Conservation (phyloP, 257 asterid genomes). For the Leonotis leonurus region DNA sequence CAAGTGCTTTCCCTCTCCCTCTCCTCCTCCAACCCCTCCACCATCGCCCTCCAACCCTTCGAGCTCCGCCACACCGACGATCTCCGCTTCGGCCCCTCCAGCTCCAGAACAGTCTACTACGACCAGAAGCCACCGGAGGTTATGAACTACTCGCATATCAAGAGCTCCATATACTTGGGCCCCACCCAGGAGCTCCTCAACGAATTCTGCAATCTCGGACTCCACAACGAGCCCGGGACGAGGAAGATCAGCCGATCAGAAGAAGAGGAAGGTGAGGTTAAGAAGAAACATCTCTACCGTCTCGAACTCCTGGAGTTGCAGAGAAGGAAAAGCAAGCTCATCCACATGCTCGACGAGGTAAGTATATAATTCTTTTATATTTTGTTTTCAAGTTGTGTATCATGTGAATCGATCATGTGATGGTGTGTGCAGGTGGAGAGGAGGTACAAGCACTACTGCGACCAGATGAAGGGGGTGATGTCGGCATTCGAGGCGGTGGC, state of each 20-base stretch:
- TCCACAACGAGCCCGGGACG: conserved; percentile 23
- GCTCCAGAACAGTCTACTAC: conserved; percentile 37
- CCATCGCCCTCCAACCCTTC: conserved; percentile 55
- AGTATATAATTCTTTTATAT: not conserved
- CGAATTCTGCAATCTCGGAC: conserved; percentile 68
- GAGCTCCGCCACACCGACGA: conserved; percentile 47
- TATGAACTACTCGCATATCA: conserved; percentile 32
- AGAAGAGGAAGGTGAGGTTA: conserved; percentile 28
- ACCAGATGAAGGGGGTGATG: conserved; percentile 69
- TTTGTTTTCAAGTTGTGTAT: no score
- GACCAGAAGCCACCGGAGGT: conserved; percentile 20
- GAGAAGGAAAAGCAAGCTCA: conserved; percentile 58
- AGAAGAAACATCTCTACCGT: conserved; percentile 44
- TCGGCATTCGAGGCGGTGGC: conserved; percentile 71
- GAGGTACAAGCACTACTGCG: conserved; percentile 82
- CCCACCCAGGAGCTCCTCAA: conserved; percentile 68
- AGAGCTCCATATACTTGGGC: conserved; percentile 47
- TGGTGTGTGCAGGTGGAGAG: conserved; percentile 79
- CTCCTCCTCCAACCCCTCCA: conserved; percentile 52
- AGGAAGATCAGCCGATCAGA: conserved; percentile 27
- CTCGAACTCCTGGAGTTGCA: conserved; percentile 73
- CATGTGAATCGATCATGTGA: no score
- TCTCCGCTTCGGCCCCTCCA: conserved; percentile 42
- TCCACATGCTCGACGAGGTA: conserved; percentile 89
- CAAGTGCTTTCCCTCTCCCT: conserved; percentile 84